A percentile compares a stretch with the other conserved stretches of the same genome.
Conservation (phyloP, 208 protist species). For the Sergeia podlipaevii region DNA sequence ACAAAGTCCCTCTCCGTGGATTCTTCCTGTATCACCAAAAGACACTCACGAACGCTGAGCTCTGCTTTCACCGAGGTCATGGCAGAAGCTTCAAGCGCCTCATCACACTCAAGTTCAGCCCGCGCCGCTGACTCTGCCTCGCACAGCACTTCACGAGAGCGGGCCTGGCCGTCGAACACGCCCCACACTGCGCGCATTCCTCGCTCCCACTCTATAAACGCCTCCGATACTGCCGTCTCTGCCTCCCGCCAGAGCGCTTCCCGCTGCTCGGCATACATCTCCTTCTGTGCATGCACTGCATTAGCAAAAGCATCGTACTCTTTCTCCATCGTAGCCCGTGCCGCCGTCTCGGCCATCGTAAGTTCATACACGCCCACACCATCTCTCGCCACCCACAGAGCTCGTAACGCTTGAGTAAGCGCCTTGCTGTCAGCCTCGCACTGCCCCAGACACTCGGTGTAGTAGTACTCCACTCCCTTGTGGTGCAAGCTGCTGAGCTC, state of each 20-base stretch:
- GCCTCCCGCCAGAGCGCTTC: constrained; percentile 11
- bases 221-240: not conserved
- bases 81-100: not conserved
- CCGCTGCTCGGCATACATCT: constrained; percentile 7
- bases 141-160: constrained; percentile 13
- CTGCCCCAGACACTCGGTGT: constrained; percentile 37
- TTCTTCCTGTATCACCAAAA: no score
- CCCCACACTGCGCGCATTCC: constrained; percentile 2
- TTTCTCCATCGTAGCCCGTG: constrained; percentile 27
- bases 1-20: no score
- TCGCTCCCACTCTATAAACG: constrained; percentile 10
- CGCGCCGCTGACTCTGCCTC: constrained; percentile 18
- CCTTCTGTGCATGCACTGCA: constrained; percentile 17
- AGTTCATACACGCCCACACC: constrained; percentile 40
- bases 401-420: constrained; percentile 26
- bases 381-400: constrained; percentile 31
- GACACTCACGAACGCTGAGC: no score
- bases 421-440: constrained; percentile 24
- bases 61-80: not conserved
- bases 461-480: constrained; percentile 30
- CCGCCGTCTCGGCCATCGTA: constrained; percentile 29
- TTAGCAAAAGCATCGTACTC: constrained; percentile 34
- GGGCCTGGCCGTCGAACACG: constrained; percentile 14
- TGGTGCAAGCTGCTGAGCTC: constrained; percentile 38
- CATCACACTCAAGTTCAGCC: no score